These are phyloP conservation scores for Russula olivacea DNA, from an alignment of 768 basidiomycete genomes.

Conservation along the genomic window DNA sequence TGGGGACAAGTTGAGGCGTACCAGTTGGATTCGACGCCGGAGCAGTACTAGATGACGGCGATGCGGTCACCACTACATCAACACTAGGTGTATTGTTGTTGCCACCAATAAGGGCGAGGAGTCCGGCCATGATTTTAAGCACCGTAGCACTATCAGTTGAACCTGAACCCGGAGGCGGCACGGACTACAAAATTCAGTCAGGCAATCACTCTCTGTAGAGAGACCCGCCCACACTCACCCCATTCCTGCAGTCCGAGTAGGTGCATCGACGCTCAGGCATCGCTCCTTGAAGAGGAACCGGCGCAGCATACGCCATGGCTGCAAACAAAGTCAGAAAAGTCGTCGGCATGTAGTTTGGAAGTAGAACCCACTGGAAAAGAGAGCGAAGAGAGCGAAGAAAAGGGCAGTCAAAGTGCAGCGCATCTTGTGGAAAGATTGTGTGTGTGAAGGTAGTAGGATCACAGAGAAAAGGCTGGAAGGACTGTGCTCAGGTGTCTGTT, in stretches of 20 bases:
- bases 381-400: not conserved
- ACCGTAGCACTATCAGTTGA: no score
- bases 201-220: not conserved
- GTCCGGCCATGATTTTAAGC: not conserved
- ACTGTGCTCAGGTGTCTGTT: no score
- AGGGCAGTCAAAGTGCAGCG: not conserved
- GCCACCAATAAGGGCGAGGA: no score
- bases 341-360: not conserved
- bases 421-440: not conserved
- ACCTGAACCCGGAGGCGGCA: not conserved
- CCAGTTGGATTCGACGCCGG: not conserved
- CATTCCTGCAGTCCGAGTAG: no score
- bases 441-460: not conserved
- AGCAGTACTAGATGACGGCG: not conserved
- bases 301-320: conserved; percentile 2
- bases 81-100: no score
- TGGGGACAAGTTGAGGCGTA: not conserved
- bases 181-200: not conserved
- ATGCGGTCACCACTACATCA: no score
- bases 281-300: not conserved
- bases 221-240: not conserved
- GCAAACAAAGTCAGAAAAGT: not conserved
- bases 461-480: no score
- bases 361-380: not conserved
- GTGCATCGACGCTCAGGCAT: not conserved